Conservation (phyloP, 2,329 filamentous ascomycete genomes). For the Escovopsis sp. region DNA sequence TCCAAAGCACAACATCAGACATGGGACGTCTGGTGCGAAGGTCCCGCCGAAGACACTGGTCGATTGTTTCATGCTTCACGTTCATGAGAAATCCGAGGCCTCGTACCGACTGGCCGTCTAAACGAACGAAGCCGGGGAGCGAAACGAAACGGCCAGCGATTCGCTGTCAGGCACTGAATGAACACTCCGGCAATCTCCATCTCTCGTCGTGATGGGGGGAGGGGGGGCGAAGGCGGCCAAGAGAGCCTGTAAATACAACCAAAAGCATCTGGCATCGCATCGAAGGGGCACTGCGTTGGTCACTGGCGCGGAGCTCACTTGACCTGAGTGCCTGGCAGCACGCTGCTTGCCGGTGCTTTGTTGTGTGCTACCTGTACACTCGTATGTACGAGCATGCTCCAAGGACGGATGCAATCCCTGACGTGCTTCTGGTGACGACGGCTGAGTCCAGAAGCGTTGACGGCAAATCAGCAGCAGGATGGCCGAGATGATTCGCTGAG, state of each 20-base stretch:
- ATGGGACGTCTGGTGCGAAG: constrained; percentile 32
- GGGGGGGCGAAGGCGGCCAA: constrained; percentile 4
- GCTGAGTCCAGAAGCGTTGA: constrained; percentile 8
- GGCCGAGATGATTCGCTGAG: constrained; percentile 18
- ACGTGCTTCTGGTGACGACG: constrained; percentile 7
- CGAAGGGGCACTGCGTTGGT: too few relatives aligned
- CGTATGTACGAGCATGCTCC: neutral
- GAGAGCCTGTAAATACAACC: constrained; percentile 3
- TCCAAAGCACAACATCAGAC: constrained; percentile 30
- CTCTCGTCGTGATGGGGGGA: too few relatives aligned
- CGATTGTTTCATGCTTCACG: constrained; percentile 25
- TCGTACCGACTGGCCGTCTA: constrained; percentile 8
- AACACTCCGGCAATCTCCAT: too few relatives aligned
- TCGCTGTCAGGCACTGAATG: constrained; percentile 3
- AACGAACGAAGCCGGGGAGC: constrained; percentile 6
- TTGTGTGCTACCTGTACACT: too few relatives aligned
- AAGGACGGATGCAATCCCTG: neutral
- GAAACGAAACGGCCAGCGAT: constrained; percentile 13
- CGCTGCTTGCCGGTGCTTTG: too few relatives aligned
- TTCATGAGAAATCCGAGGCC: neutral
- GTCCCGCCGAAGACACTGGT: constrained; percentile 27
- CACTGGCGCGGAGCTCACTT: neutral
- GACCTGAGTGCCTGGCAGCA: neutral
- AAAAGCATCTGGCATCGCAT: too few relatives aligned
- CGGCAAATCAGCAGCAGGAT: constrained; percentile 9